phyloP scores from a whole-genome alignment of 768 basidiomycete genomes.

The Xerocomellus chrysenteron region DNA sequence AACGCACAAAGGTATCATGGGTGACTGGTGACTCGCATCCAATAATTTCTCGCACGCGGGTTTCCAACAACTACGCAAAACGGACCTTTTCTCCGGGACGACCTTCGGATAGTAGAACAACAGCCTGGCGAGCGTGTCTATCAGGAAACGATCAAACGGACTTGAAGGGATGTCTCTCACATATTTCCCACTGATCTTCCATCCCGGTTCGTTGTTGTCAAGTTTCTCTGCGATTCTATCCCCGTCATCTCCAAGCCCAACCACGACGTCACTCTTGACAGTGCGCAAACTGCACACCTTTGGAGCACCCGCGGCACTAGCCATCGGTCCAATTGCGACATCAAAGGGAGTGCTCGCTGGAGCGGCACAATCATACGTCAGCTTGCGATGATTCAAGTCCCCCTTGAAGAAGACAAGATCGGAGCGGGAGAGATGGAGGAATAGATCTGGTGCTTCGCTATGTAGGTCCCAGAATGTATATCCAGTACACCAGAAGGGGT shows the following conservation, averaged over 20 bases:
- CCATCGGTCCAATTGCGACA: constrained; percentile 90
- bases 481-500: constrained; percentile 95
- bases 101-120: constrained; percentile 84
- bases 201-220: constrained; percentile 86
- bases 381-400: constrained; percentile 89
- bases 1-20: constrained; percentile 1
- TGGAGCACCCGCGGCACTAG: constrained; percentile 83
- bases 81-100: constrained; percentile 85
- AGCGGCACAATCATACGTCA: constrained; percentile 84
- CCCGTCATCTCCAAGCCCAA: constrained; percentile 70
- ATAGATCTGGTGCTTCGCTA: constrained; percentile 83
- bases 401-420: constrained; percentile 96
- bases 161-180: constrained; percentile 46
- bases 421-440: constrained; percentile 85
- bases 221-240: constrained; percentile 72
- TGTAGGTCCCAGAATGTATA: constrained; percentile 92
- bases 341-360: constrained; percentile 88
- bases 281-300: constrained; percentile 85
- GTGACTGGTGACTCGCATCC: background rate
- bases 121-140: constrained; percentile 51
- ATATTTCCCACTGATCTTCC: constrained; percentile 98
- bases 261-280: constrained; percentile 94
- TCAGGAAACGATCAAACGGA: constrained; percentile 15
- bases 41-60: background rate
- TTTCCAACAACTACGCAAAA: constrained; percentile 46